Base-by-base conservation (phyloP, 352 stramenopile species). In the Proteromonas lacertae region DNA sequence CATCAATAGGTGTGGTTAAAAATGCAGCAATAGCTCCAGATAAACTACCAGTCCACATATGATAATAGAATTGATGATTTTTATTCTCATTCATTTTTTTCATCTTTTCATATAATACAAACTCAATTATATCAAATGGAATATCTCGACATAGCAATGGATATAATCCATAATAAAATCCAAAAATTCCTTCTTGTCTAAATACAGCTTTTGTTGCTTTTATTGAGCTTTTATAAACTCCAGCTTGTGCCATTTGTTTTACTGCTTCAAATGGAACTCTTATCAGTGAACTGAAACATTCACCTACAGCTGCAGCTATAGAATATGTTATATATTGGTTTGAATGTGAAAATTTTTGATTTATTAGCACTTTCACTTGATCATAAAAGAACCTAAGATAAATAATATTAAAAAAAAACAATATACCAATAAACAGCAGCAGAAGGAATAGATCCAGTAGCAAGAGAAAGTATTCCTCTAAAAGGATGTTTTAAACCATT, bases 121-220 rank as follows among this genome's bases (percentile, higher is more conserved):
- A 96, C 63, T 98, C 81, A 49, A 96, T 92, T 34, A 94, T 84
- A 18, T 78, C 90, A 55, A 98, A 98, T 2, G 87, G 87, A 40
- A 98, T 90, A 48, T 98, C 87, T 41, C 87, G 64, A 41, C 90
- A 66, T n/a, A 98, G 65, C 45, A 90, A 93, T 36, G 83, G 90
- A 42, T 69, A 76, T 58, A 92, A 98, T 35, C 81, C 84, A 29
- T 70, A 62, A 59, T 93, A 96, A 42, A 96, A 76, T 9, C 79
- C 81, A 14, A 69, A 16, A 8, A 51, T 9, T 19, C 56, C 76
- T 42, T 66, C 52, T 23, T 43, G 59, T 5, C 44, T 57, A 25
- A 64, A 48, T 31, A 82, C 79, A 23, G 52, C 52, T 24, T 47
- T 47, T 26, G 86, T 44, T 1, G 66, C 64, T 26, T 64, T 53